Evolutionary conservation across 306 rosid genomes (phyloP).

Genomic region (Citrullus amarus): DNA sequence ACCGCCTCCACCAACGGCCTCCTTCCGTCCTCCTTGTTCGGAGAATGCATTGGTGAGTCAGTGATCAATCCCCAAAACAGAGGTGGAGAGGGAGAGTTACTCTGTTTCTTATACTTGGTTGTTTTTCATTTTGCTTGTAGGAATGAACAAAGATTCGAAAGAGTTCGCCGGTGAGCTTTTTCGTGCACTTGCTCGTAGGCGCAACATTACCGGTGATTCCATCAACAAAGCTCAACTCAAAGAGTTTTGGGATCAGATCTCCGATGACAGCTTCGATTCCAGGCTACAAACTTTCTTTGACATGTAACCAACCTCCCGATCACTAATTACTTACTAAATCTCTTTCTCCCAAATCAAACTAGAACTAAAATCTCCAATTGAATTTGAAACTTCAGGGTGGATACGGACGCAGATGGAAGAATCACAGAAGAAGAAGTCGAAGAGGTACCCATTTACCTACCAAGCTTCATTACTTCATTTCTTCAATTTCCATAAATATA

Average conservation of each 20-base stretch:
- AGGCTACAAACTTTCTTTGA: constrained; percentile 52
- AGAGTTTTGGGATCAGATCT: constrained; percentile 44
- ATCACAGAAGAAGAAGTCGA: constrained; percentile 42
- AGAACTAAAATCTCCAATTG: not conserved
- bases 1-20: constrained; percentile 30
- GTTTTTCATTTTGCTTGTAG: constrained; percentile 1
- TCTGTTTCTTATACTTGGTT: not conserved
- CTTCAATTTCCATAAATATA: not conserved
- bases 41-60: constrained; percentile 40
- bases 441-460: constrained; percentile 18
- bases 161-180: constrained; percentile 52
- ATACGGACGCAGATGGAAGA: constrained; percentile 49
- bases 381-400: constrained; percentile 29
- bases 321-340: not conserved
- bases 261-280: constrained; percentile 46
- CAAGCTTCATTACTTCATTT: not conserved
- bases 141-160: constrained; percentile 50
- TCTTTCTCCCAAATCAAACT: not conserved
- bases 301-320: constrained; percentile 22
- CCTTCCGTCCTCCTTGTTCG: constrained; percentile 35
- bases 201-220: constrained; percentile 24
- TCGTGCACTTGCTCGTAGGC: constrained; percentile 36
- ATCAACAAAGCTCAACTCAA: constrained; percentile 31
- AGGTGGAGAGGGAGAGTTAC: not conserved
- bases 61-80: not conserved